Evolutionary conservation across 345 rosid species (phyloP), one percentile per base, ranked within the genome.

Genomic region (Populus simonii): DNA sequence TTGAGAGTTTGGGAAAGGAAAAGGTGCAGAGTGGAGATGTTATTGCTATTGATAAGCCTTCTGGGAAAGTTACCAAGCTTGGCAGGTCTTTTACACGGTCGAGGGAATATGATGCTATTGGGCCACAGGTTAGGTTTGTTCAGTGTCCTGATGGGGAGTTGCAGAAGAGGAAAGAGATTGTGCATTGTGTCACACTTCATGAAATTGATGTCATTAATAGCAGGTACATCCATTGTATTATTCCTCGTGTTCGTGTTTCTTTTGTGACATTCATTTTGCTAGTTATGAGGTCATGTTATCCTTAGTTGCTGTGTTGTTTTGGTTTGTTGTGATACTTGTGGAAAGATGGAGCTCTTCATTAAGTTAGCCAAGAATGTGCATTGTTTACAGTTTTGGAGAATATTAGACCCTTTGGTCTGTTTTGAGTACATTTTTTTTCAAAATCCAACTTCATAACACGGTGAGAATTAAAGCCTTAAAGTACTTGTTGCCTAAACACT

Each of bases 131-230:
- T 39, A 95, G 91, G 92, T 95, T 95, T 73, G 94, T 95, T 47
- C 98, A 95, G 80, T 95, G 99, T 65, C 99, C 99, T 10, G 98
- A 93, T 15, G 99, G 99, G 29, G 99, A 93, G 87, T 55, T 95
- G 80, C 98, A 95, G 90, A 93, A 95, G 88, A 84, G 99, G 85
- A 95, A 95, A 81, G 99, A 95, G 86, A 93, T 95, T 23, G 94
- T 95, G 36, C 98, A 92, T 87, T 95, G 96, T 31, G 99, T 95
- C 47, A 84, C 98, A 0, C 96, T 95, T 81, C 99, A 95, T 70
- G 98, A 95, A 85, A 95, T 95, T 85, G 99, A 95, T 90, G 99
- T 93, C 59, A 95, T 95, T 77, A 95, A 95, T 71, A 95, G 99
- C 93, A 91, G 99, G 99, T 95, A 78, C 45, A 17, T 15, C 38